Conservation (phyloP, 441 rosid species). For the Pelargonium citronellum region DNA sequence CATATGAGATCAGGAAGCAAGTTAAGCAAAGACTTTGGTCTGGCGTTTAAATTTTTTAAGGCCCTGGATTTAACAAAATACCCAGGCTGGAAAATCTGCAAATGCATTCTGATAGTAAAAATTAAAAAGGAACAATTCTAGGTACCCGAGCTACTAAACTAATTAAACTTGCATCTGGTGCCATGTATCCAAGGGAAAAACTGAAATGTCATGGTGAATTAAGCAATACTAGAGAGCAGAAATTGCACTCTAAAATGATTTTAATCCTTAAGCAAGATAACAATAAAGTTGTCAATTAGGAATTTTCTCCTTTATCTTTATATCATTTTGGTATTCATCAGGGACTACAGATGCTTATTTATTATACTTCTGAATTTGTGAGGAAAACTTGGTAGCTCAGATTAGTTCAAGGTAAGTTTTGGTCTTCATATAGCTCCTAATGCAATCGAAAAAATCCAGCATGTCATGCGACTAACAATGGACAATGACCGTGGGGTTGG, state of each 20-base stretch:
- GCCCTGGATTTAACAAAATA: not conserved
- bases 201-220: conserved; percentile 3
- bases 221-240: not conserved
- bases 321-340: not conserved
- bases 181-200: not conserved
- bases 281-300: not conserved
- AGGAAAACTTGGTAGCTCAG: not conserved
- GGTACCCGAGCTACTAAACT: not conserved
- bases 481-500: not conserved
- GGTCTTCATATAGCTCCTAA: not conserved
- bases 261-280: conserved; percentile 1
- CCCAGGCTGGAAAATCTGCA: not conserved
- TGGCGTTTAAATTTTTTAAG: not conserved
- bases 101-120: not conserved
- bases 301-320: not conserved
- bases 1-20: not conserved
- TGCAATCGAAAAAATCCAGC: not conserved
- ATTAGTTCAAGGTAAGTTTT: not conserved
- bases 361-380: not conserved
- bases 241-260: not conserved
- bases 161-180: not conserved
- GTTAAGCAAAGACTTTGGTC: not conserved
- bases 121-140: not conserved
- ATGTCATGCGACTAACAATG: not conserved
- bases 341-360: not conserved